Evolutionary conservation across 441 rosid species (phyloP).

Genomic region (Aleurites moluccanus): DNA sequence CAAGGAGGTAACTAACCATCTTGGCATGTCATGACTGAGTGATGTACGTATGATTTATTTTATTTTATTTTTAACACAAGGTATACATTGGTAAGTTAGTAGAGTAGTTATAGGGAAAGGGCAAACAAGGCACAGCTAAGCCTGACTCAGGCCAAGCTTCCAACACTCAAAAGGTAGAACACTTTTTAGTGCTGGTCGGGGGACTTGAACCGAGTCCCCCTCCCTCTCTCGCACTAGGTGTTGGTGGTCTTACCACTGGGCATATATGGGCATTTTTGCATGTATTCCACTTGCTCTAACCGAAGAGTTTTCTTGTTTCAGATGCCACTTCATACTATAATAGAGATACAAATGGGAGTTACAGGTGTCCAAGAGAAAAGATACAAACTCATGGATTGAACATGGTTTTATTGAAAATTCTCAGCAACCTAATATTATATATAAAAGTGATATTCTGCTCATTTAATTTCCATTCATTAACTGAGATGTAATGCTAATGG

Average conservation of each 20-base stretch:
- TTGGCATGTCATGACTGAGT: not conserved
- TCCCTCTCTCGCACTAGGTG: no score
- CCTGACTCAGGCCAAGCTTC: no score
- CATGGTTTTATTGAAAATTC: not conserved
- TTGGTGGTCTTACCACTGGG: no score
- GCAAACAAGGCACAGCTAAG: no score
- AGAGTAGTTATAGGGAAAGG: no score
- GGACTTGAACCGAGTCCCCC: no score
- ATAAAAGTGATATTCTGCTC: not conserved
- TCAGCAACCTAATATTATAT: not conserved
- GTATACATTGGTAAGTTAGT: no score
- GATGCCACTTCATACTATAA: constrained; percentile 97
- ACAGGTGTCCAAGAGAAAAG: constrained; percentile 98
- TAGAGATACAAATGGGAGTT: constrained; percentile 99
- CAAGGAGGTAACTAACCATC: not conserved
- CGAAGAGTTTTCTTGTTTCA: constrained; percentile 29
- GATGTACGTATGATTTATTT: not conserved
- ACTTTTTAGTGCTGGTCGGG: no score
- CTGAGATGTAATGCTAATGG: not conserved
- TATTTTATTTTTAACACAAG: no score
- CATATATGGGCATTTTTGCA: not conserved
- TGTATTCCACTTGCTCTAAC: not conserved
- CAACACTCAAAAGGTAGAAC: no score
- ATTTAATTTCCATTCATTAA: not conserved
- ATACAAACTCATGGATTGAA: constrained; percentile 97